A percentile compares a stretch with the other conserved stretches of the same genome.
These are phyloP conservation scores for Babesia ovata DNA, from an alignment of 169 alveolate species.

Conservation along the genomic window DNA sequence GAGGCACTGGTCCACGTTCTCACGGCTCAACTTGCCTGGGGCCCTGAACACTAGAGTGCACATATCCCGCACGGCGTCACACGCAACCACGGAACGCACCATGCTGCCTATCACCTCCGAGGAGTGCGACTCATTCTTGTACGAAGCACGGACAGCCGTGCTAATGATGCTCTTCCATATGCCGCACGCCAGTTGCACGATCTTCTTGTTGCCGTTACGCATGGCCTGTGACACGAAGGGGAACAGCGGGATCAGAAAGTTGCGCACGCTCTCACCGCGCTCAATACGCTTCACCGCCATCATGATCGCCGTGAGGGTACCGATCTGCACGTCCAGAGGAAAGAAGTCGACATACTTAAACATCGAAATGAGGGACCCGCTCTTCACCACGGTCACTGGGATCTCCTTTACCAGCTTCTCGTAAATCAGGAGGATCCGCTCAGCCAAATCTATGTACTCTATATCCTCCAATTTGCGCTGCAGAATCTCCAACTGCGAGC, in stretches of 20 bases:
- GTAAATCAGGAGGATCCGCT: slow-evolving; percentile 47
- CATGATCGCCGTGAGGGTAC: slow-evolving; percentile 30
- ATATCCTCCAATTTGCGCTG: slow-evolving; percentile 25
- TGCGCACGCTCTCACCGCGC: slow-evolving; percentile 25
- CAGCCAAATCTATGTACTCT: slow-evolving; percentile 65
- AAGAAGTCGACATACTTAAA: slow-evolving; percentile 57
- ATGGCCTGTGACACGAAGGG: slow-evolving; percentile 29
- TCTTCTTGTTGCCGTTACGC: slow-evolving; percentile 41
- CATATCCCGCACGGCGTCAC: slow-evolving; percentile 11
- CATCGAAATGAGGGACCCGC: slow-evolving; percentile 40
- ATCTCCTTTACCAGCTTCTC: slow-evolving; percentile 59
- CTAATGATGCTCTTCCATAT: slow-evolving; percentile 40
- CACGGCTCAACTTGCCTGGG: slow-evolving; percentile 3
- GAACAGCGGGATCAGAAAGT: slow-evolving; percentile 46
- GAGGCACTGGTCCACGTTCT: slow-evolving; percentile 22
- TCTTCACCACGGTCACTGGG: slow-evolving; percentile 53
- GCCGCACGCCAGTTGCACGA: slow-evolving; percentile 32
- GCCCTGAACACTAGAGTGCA: slow-evolving; percentile 5
- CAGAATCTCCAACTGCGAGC: slow-evolving; percentile 9
- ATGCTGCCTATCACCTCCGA: slow-evolving; percentile 11
- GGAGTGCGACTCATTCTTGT: slow-evolving; percentile 1
- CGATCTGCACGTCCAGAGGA: slow-evolving; percentile 50
- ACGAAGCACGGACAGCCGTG: neutral
- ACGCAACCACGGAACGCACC: neutral
- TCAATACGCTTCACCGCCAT: slow-evolving; percentile 39